Conservation (phyloP, 257 asterid species). For the Dorcoceras hygrometricum region DNA sequence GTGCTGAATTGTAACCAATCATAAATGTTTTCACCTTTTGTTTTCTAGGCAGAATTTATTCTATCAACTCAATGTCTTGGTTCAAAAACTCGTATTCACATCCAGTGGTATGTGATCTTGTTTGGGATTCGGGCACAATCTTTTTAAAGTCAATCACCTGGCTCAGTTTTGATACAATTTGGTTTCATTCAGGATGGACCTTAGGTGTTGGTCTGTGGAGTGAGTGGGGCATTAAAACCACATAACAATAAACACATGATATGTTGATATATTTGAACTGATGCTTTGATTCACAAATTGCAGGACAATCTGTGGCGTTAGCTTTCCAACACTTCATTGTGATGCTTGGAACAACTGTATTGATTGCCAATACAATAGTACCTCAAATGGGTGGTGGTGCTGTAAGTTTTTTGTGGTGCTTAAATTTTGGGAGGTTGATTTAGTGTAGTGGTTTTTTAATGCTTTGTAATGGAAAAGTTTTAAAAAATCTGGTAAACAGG, state of each 20-base stretch:
- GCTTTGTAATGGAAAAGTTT: background rate
- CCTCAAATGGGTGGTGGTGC: slow-evolving; percentile 90
- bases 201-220: background rate
- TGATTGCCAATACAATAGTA: slow-evolving; percentile 75
- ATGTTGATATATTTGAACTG: background rate
- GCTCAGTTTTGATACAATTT: background rate
- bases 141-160: background rate
- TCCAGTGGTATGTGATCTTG: too few relatives aligned
- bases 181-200: background rate
- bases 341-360: slow-evolving; percentile 92
- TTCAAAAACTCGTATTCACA: background rate
- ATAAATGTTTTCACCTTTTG: background rate
- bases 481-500: slow-evolving; percentile 41
- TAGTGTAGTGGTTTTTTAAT: slow-evolving; percentile 10
- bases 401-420: slow-evolving; percentile 42
- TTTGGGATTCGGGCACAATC: background rate
- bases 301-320: slow-evolving; percentile 69
- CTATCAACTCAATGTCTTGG: background rate
- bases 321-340: slow-evolving; percentile 95
- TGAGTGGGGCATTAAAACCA: background rate
- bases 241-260: too few relatives aligned
- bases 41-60: background rate
- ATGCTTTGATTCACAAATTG: slow-evolving; percentile 25
- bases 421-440: background rate
- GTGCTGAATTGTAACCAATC: slow-evolving; percentile 4